Conservation (phyloP, 306 rosid species). For the Quercus berberidifolia region DNA sequence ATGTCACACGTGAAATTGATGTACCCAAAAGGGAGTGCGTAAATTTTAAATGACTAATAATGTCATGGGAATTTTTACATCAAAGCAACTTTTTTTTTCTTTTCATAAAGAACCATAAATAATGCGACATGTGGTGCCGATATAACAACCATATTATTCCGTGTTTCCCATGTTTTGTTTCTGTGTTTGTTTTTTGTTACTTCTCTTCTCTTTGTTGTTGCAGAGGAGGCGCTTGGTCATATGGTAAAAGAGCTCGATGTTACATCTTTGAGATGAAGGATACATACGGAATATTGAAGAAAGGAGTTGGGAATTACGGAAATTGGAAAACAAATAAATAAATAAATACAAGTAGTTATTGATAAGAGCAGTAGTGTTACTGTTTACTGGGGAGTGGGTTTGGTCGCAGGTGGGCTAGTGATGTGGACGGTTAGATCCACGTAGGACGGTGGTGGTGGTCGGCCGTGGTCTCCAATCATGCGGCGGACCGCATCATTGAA, state of each 20-base stretch:
- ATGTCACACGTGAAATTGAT: too few relatives aligned
- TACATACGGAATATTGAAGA: not conserved
- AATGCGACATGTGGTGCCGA: not conserved
- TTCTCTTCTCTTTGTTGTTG: too few relatives aligned
- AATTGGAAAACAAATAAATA: too few relatives aligned
- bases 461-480: constrained; percentile 59
- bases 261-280: not conserved
- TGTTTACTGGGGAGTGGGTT: too few relatives aligned
- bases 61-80: not conserved
- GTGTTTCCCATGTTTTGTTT: too few relatives aligned
- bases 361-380: too few relatives aligned
- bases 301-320: not conserved
- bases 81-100: not conserved
- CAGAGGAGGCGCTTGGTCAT: not conserved
- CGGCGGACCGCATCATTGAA: constrained; percentile 67
- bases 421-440: constrained; percentile 55
- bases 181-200: too few relatives aligned
- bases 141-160: not conserved
- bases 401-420: not conserved
- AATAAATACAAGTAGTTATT: too few relatives aligned
- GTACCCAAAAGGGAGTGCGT: too few relatives aligned
- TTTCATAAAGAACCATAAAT: not conserved
- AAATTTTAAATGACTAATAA: too few relatives aligned
- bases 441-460: constrained; percentile 74
- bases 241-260: not conserved